Percentiles rank a stretch among this genome's conserved stretches.
Evolutionary conservation across 169 alveolate genomes (phyloP).

Genomic region (Plasmodium yoelii): DNA sequence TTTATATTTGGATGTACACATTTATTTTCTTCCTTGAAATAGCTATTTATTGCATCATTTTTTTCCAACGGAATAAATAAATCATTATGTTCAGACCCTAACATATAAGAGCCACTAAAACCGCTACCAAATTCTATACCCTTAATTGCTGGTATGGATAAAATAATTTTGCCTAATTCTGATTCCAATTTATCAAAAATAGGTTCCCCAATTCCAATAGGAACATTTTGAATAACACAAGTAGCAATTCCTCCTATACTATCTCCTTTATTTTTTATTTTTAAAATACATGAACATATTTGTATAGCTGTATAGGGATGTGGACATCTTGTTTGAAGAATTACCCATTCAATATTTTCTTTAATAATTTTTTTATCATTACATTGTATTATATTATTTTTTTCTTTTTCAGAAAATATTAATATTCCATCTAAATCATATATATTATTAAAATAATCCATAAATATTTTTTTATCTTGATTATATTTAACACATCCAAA

Average conservation of each 20-base stretch:
- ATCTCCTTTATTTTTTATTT: slow-evolving; percentile 46
- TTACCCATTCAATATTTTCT: neutral
- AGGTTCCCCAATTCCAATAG: slow-evolving; percentile 51
- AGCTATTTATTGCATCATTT: neutral
- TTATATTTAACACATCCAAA: slow-evolving; percentile 39
- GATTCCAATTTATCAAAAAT: slow-evolving; percentile 60
- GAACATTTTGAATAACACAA: slow-evolving; percentile 28
- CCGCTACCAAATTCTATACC: slow-evolving; percentile 66
- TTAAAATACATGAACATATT: slow-evolving; percentile 45
- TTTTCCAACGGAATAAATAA: slow-evolving; percentile 7
- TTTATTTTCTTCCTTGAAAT: neutral
- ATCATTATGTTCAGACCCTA: slow-evolving; percentile 57
- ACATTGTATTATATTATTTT: neutral
- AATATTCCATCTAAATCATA: slow-evolving; percentile 15
- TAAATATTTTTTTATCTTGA: slow-evolving; percentile 15
- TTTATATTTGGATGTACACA: neutral
- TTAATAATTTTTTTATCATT: neutral
- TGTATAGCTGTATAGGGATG: slow-evolving; percentile 53
- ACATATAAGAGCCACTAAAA: slow-evolving; percentile 35
- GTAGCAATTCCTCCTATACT: slow-evolving; percentile 55
- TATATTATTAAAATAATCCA: slow-evolving; percentile 30
- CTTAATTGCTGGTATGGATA: slow-evolving; percentile 55
- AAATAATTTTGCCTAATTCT: slow-evolving; percentile 39
- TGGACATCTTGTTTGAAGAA: slow-evolving; percentile 58
- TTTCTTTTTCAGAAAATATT: neutral